A percentile compares a stretch with the other conserved stretches of the same genome.
These are phyloP conservation scores for Cladosporium sp. DNA, from an alignment of 2,329 filamentous ascomycete genomes.

Conservation along the genomic window DNA sequence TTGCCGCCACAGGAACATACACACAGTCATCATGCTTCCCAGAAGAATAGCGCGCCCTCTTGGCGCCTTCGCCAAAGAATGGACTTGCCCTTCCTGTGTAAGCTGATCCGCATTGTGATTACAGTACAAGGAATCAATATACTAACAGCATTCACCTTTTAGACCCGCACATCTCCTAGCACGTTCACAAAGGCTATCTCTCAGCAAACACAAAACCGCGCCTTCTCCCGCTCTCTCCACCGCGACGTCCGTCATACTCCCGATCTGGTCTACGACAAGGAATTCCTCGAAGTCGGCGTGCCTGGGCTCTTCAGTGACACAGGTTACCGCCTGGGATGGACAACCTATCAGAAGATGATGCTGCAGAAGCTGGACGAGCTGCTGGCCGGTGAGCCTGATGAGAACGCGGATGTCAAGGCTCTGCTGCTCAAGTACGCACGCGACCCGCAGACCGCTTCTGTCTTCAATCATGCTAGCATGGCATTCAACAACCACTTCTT, in stretches of 20 bases:
- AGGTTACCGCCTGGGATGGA: constrained; percentile 77
- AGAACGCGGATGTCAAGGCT: constrained; percentile 61
- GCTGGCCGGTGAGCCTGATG: constrained; percentile 68
- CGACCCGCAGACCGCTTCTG: constrained; percentile 70
- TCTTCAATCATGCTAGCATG: constrained; percentile 97
- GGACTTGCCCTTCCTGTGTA: constrained; percentile 36
- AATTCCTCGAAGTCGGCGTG: constrained; percentile 57
- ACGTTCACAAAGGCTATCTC: constrained; percentile 15
- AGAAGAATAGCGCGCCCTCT: constrained; percentile 32
- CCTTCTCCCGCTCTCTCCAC: constrained; percentile 41
- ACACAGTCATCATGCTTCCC: constrained; percentile 32
- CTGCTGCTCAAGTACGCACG: constrained; percentile 76
- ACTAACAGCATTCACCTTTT: constrained; percentile 21
- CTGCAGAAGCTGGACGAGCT: constrained; percentile 74
- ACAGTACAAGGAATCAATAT: neutral
- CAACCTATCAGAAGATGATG: constrained; percentile 73
- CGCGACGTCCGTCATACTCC: constrained; percentile 34
- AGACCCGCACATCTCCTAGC: constrained; percentile 20
- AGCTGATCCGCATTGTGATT: neutral
- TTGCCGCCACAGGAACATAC: constrained; percentile 9
- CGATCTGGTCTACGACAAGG: constrained; percentile 47
- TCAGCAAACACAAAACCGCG: constrained; percentile 26
- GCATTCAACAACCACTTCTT: constrained; percentile 89
- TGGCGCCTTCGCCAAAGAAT: constrained; percentile 27
- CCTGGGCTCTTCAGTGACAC: constrained; percentile 68